A percentile compares a stretch with the other conserved stretches of the same genome.
Evolutionary conservation across 306 rosid species (phyloP).

Genomic region (Lathyrus oleraceus): DNA sequence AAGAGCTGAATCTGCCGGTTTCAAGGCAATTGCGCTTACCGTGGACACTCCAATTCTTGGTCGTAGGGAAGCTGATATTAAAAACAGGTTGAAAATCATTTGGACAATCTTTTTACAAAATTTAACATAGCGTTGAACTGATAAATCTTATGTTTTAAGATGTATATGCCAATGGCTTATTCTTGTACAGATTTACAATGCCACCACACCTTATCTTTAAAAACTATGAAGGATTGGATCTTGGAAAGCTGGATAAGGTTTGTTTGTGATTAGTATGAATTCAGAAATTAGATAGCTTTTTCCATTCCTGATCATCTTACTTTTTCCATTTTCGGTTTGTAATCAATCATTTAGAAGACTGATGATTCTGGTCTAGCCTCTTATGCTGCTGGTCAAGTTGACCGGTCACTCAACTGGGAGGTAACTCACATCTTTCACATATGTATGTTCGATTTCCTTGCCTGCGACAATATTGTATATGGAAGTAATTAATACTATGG

Average conservation of each 20-base stretch:
- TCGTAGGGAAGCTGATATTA: slow-evolving; percentile 95
- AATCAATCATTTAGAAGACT: slow-evolving; percentile 50
- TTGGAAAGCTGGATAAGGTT: slow-evolving; percentile 74
- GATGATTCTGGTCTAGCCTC: slow-evolving; percentile 77
- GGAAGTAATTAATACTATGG: slow-evolving; percentile 22
- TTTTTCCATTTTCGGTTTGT: slow-evolving; percentile 17
- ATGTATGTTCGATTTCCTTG: not conserved
- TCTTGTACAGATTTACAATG: slow-evolving; percentile 66
- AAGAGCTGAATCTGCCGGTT: slow-evolving; percentile 97
- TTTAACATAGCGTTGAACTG: slow-evolving; percentile 16
- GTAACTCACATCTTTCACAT: slow-evolving; percentile 38
- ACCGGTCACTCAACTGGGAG: slow-evolving; percentile 88
- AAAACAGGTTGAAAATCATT: slow-evolving; percentile 66
- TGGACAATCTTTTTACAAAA: not conserved
- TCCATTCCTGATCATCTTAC: not conserved
- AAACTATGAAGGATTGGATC: slow-evolving; percentile 76
- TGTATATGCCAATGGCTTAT: not conserved
- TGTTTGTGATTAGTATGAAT: slow-evolving; percentile 38
- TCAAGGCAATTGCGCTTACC: slow-evolving; percentile 94
- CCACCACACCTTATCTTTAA: slow-evolving; percentile 73
- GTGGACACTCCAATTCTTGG: slow-evolving; percentile 95
- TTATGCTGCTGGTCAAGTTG: slow-evolving; percentile 70
- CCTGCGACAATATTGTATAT: slow-evolving; percentile 11
- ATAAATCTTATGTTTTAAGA: slow-evolving; percentile 10
- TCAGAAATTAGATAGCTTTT: slow-evolving; percentile 17